These are phyloP conservation scores for Cyberlindnera galapagoensis DNA, from an alignment of 805 yeast genomes.

Conservation along the genomic window DNA sequence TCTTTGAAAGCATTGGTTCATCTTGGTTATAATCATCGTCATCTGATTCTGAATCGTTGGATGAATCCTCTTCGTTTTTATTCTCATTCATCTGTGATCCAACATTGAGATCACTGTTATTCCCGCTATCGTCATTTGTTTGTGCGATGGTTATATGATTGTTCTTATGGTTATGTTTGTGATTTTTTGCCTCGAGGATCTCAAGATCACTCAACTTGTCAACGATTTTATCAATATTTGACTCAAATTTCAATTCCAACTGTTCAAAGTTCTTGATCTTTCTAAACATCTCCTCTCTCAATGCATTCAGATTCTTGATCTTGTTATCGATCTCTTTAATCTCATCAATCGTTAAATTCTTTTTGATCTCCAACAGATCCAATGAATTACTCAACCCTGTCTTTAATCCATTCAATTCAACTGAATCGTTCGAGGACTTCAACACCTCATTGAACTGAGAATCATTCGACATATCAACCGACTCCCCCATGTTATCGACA, in stretches of 20 bases:
- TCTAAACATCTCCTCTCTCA: slow-evolving; percentile 50
- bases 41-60: slow-evolving; percentile 8
- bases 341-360: slow-evolving; percentile 58
- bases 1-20: slow-evolving; percentile 33
- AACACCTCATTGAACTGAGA: slow-evolving; percentile 14
- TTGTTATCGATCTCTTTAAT: slow-evolving; percentile 56
- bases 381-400: slow-evolving; percentile 37
- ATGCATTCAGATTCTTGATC: slow-evolving; percentile 42
- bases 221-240: slow-evolving; percentile 36
- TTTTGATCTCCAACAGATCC: slow-evolving; percentile 54
- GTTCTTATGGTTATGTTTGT: too few species aligned
- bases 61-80: not conserved
- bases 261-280: slow-evolving; percentile 55
- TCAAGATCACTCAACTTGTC: slow-evolving; percentile 37
- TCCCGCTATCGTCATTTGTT: slow-evolving; percentile 29
- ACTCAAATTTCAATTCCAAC: slow-evolving; percentile 51
- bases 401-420: slow-evolving; percentile 29
- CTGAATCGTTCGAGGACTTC: slow-evolving; percentile 18
- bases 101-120: slow-evolving; percentile 14
- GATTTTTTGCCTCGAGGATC: too few species aligned
- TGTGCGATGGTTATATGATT: slow-evolving; percentile 39
- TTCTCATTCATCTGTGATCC: slow-evolving; percentile 4
- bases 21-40: slow-evolving; percentile 9
- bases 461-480: slow-evolving; percentile 26
- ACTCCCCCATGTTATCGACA: slow-evolving; percentile 42